Percentiles rank a stretch among this genome's conserved stretches.
These are phyloP conservation scores for Sechiopsis laciniata DNA, from an alignment of 306 rosid genomes.

Conservation along the genomic window DNA sequence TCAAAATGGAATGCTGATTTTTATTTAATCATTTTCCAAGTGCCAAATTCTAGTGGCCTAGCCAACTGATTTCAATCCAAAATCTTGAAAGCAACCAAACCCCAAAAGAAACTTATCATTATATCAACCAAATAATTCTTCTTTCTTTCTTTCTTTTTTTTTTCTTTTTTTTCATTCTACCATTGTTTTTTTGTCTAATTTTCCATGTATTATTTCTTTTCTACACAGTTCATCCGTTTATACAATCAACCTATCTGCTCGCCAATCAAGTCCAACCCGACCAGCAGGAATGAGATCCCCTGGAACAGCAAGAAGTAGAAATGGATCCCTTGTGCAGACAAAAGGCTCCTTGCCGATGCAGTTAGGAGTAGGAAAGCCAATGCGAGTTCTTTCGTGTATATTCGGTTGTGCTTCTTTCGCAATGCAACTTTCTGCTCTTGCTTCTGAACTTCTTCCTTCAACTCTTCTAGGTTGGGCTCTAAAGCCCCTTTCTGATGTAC, in stretches of 20 bases:
- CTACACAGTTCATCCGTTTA: conserved; percentile 14
- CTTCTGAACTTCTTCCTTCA: conserved; percentile 56
- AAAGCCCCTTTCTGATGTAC: conserved; percentile 46
- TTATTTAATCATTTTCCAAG: neutral
- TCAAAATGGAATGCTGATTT: neutral
- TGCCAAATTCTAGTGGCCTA: neutral
- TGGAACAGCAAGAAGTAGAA: conserved; percentile 92
- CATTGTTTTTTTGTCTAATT: neutral
- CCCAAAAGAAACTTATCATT: no score
- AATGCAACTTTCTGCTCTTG: conserved; percentile 36
- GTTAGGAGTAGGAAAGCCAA: conserved; percentile 78
- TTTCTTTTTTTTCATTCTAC: neutral
- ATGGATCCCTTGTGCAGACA: conserved; percentile 94
- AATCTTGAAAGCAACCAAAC: no score
- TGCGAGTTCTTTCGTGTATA: conserved; percentile 73
- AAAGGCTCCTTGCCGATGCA: conserved; percentile 83
- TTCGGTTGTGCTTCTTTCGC: conserved; percentile 62
- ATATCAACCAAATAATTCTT: no score
- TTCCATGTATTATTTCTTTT: neutral
- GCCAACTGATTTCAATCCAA: neutral
- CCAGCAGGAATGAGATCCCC: conserved; percentile 77
- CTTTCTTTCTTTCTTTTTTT: no score
- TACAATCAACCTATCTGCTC: conserved; percentile 60
- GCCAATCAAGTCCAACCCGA: conserved; percentile 84
- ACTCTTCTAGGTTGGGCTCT: conserved; percentile 51